A percentile compares a stretch with the other conserved stretches of the same genome.
phyloP scores from a whole-genome alignment of 164 flowering plant species.

The Euptelea pleiosperma region DNA sequence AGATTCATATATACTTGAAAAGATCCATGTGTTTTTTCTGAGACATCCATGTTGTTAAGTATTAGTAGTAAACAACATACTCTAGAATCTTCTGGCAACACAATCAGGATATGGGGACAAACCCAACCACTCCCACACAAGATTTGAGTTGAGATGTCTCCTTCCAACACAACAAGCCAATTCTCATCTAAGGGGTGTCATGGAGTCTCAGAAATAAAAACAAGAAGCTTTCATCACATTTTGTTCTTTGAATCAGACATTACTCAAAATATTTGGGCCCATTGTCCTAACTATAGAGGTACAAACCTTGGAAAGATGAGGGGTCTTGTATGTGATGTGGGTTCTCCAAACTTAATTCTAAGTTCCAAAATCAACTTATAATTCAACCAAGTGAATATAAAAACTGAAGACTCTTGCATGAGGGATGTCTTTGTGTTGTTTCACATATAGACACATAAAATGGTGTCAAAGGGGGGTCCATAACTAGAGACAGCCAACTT shows the following conservation, averaged over 20 bases:
- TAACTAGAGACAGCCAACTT: too few species aligned
- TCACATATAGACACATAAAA: constrained; percentile 1
- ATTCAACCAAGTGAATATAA: neutral
- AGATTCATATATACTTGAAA: too few species aligned
- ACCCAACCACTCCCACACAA: too few species aligned
- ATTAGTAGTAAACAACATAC: neutral
- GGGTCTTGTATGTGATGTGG: neutral
- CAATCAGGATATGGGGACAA: neutral
- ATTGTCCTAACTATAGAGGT: neutral
- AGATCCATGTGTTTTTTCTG: too few species aligned
- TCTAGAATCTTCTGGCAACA: neutral
- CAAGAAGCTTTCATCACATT: neutral
- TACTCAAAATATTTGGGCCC: neutral
- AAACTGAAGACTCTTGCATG: constrained; percentile 1
- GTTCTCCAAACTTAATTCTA: neutral
- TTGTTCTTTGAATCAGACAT: constrained; percentile 10
- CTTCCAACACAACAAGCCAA: constrained; percentile 1
- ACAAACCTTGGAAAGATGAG: neutral
- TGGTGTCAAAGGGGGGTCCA: neutral
- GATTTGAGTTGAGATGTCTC: neutral
- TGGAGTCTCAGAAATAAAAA: neutral
- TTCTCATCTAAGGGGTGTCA: constrained; percentile 2
- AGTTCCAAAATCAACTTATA: neutral
- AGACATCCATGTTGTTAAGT: neutral
- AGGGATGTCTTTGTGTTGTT: constrained; percentile 14